Evolutionary conservation across 495 filamentous ascomycete species (phyloP).

Genomic region (Penicillium tannophilum): DNA sequence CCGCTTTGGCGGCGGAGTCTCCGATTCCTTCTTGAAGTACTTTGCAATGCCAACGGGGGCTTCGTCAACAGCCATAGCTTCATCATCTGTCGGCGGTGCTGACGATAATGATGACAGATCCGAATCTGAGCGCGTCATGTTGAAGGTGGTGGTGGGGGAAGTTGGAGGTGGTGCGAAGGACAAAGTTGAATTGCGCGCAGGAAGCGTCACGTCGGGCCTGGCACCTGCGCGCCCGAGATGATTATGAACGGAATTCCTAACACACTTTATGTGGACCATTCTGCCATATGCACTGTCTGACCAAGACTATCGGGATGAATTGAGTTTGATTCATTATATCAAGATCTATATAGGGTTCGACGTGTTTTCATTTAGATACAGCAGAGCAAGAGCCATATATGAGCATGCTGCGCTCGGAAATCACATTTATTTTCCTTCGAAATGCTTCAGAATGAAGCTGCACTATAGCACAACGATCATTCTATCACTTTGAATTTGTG

Average conservation of each 20-base stretch:
- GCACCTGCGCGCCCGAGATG: slow-evolving; percentile 24
- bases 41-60: slow-evolving; percentile 47
- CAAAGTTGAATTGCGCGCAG: slow-evolving; percentile 29
- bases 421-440: not conserved
- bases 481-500: not conserved
- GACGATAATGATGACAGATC: slow-evolving; percentile 62
- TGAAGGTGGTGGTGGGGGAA: slow-evolving; percentile 31
- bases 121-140: slow-evolving; percentile 56
- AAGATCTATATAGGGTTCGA: slow-evolving; percentile 1
- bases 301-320: not conserved
- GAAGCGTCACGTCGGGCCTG: slow-evolving; percentile 36
- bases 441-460: not conserved
- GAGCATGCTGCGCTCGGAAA: not conserved
- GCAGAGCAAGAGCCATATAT: not conserved
- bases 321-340: not conserved
- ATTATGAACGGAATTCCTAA: slow-evolving; percentile 14
- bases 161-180: slow-evolving; percentile 21
- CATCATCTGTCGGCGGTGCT: slow-evolving; percentile 58
- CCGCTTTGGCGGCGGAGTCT: slow-evolving; percentile 71
- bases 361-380: not conserved
- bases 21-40: slow-evolving; percentile 53
- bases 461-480: not conserved
- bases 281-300: not conserved
- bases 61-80: slow-evolving; percentile 43
- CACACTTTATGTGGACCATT: not conserved